phyloP scores from a whole-genome alignment of 202 grass and related monocot species.

The Setaria viridis region DNA sequence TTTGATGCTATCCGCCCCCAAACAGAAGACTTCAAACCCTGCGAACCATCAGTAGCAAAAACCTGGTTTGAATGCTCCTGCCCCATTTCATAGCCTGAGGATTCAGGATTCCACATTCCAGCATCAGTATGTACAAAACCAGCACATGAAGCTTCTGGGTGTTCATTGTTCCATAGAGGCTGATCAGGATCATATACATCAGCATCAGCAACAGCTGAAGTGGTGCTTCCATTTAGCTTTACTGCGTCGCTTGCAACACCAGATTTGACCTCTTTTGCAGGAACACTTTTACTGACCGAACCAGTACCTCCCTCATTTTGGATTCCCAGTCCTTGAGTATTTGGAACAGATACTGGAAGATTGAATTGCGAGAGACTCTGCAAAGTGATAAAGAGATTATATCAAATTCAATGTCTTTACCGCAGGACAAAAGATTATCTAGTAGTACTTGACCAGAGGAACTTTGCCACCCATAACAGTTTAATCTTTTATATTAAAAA shows the following conservation, averaged over 20 bases:
- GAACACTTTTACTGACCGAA: slow-evolving; percentile 60
- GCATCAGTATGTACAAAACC: slow-evolving; percentile 59
- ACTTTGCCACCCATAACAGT: slow-evolving; percentile 29
- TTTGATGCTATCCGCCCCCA: slow-evolving; percentile 72
- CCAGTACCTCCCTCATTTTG: slow-evolving; percentile 70
- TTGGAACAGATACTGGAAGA: slow-evolving; percentile 75
- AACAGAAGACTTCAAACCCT: slow-evolving; percentile 71
- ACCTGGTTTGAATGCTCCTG: slow-evolving; percentile 50
- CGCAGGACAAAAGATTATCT: slow-evolving; percentile 30
- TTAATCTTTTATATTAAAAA: slow-evolving; percentile 1
- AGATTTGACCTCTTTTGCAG: slow-evolving; percentile 66
- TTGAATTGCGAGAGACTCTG: slow-evolving; percentile 95
- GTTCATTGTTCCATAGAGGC: slow-evolving; percentile 86
- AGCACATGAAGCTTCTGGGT: slow-evolving; percentile 59
- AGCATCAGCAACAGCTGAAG: slow-evolving; percentile 67
- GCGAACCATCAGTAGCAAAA: slow-evolving; percentile 49
- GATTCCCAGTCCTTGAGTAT: slow-evolving; percentile 57
- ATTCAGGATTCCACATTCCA: slow-evolving; percentile 58
- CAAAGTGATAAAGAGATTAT: slow-evolving; percentile 51
- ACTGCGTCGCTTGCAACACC: slow-evolving; percentile 59
- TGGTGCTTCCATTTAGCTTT: slow-evolving; percentile 58
- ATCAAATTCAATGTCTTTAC: slow-evolving; percentile 42
- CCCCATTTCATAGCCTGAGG: slow-evolving; percentile 54
- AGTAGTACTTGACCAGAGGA: slow-evolving; percentile 34
- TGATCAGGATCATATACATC: slow-evolving; percentile 99